Conservation (phyloP, 768 basidiomycete genomes). For the Kondoa subrosea region DNA sequence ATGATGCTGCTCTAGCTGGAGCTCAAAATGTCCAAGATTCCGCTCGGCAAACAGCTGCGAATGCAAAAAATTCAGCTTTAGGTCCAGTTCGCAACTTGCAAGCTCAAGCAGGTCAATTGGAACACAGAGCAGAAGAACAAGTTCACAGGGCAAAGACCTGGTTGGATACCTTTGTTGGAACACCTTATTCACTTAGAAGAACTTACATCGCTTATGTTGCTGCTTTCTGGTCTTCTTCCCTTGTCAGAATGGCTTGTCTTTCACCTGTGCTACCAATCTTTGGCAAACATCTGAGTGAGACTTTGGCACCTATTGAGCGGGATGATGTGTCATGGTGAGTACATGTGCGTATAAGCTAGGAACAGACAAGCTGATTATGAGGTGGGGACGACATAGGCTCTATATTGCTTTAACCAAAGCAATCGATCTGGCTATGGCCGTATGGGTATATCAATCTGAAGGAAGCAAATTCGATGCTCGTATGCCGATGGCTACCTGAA, state of each 20-base stretch:
- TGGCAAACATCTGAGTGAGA: neutral
- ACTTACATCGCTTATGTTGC: neutral
- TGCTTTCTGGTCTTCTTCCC: neutral
- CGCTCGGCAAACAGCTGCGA: neutral
- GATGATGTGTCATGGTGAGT: neutral
- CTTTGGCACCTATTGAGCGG: neutral
- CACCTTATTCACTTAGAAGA: neutral
- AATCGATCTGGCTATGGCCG: neutral
- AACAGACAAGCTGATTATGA: too few relatives aligned
- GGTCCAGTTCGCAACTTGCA: neutral
- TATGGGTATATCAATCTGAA: neutral
- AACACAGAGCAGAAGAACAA: neutral
- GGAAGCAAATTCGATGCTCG: neutral
- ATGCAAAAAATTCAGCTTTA: neutral
- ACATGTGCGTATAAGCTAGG: too few relatives aligned
- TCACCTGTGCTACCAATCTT: neutral
- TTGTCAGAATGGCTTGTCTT: neutral
- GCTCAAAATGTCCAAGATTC: neutral
- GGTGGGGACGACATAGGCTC: too few relatives aligned
- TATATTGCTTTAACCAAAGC: neutral
- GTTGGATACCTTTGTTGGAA: neutral
- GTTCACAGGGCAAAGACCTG: neutral
- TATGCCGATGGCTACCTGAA: too few relatives aligned
- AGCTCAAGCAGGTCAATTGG: neutral
- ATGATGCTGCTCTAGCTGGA: too few relatives aligned